phyloP scores from a whole-genome alignment of 2,329 filamentous ascomycete genomes.

The Beauveria sp. region DNA sequence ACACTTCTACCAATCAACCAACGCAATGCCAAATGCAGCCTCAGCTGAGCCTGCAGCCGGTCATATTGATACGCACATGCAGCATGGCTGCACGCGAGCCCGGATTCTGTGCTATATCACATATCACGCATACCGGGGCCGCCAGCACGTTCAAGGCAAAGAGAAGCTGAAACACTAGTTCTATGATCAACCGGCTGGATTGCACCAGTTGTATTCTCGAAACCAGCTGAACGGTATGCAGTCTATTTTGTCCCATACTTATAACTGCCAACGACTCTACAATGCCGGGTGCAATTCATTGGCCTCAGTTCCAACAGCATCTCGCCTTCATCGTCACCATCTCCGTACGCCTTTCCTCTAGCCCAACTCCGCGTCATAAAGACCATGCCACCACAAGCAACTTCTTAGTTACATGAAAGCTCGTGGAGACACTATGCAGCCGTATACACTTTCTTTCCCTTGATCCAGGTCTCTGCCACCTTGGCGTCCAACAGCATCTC shows the following conservation, averaged over 20 bases:
- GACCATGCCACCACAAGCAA: no score
- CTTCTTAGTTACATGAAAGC: background rate
- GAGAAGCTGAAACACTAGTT: background rate
- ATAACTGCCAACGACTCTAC: no score
- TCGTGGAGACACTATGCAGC: background rate
- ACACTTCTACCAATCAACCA: background rate
- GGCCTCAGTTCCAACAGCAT: no score
- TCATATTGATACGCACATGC: background rate
- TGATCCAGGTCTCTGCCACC: constrained; percentile 46
- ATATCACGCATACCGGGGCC: no score
- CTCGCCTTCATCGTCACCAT: no score
- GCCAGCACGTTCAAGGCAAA: background rate
- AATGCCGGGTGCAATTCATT: no score
- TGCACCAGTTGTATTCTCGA: background rate
- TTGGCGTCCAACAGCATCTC: constrained; percentile 36
- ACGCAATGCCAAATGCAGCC: background rate
- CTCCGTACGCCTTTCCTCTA: no score
- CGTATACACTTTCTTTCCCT: constrained; percentile 30
- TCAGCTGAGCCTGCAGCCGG: background rate
- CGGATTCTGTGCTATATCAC: no score
- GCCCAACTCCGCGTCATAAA: no score
- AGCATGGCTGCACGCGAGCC: no score
- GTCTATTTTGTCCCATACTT: background rate
- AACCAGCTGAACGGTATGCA: background rate
- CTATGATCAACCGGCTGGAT: background rate